These are phyloP conservation scores for Colletotrichum brevisporum DNA, from an alignment of 2,329 filamentous ascomycete genomes.

Conservation along the genomic window DNA sequence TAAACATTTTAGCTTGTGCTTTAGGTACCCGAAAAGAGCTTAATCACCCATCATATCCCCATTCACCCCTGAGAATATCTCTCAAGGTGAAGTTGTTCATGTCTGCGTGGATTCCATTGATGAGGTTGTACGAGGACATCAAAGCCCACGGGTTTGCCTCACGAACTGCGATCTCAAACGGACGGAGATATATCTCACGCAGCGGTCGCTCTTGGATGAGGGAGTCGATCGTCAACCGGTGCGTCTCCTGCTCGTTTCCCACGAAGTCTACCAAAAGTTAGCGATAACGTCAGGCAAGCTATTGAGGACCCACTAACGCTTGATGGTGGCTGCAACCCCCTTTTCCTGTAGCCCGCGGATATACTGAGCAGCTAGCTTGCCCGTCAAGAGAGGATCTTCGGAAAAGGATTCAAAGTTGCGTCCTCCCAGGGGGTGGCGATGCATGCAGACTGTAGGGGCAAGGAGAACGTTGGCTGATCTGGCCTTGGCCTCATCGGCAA, in stretches of 20 bases:
- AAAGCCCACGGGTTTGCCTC: conserved; percentile 79
- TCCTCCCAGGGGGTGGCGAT: conserved; percentile 85
- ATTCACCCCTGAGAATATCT: conserved; percentile 72
- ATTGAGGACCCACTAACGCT: conserved; percentile 65
- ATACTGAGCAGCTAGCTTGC: conserved; percentile 79
- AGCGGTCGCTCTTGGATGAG: conserved; percentile 75
- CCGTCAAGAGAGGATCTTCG: conserved; percentile 84
- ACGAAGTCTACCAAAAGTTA: conserved; percentile 67
- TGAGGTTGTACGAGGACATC: conserved; percentile 78
- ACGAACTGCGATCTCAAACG: conserved; percentile 80
- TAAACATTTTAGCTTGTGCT: neutral
- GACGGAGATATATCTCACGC: conserved; percentile 80
- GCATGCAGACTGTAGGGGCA: conserved; percentile 85
- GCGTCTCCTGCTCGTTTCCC: conserved; percentile 81
- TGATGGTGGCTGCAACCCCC: conserved; percentile 82
- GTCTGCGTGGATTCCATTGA: conserved; percentile 75
- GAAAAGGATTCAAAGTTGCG: conserved; percentile 91
- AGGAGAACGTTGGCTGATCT: conserved; percentile 82
- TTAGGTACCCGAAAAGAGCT: neutral
- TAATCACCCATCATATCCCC: conserved; percentile 71
- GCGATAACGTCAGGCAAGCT: conserved; percentile 20
- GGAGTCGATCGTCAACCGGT: conserved; percentile 75
- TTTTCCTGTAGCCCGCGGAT: conserved; percentile 81
- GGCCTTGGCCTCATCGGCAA: conserved; percentile 80
- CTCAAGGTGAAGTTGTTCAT: conserved; percentile 69